Evolutionary conservation across 257 asterid genomes (phyloP).

Genomic region (Henckelia pumila): DNA sequence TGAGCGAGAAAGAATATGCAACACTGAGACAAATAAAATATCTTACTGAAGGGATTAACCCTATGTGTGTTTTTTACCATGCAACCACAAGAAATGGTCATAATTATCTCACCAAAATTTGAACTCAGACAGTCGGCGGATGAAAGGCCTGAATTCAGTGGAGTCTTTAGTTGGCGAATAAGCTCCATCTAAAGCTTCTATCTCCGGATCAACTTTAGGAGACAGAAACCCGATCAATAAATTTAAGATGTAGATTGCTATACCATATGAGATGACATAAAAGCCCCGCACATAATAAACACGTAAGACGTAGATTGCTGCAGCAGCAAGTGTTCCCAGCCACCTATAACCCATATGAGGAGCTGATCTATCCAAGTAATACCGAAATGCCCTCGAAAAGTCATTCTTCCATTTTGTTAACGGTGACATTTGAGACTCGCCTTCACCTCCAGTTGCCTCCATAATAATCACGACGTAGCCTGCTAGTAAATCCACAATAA

Average conservation of each 20-base stretch:
- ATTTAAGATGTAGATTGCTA: constrained; percentile 58
- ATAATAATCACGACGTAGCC: constrained; percentile 21
- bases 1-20: background rate
- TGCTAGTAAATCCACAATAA: constrained; percentile 16
- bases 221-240: constrained; percentile 64
- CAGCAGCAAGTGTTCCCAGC: constrained; percentile 56
- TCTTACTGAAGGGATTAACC: background rate
- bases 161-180: constrained; percentile 46
- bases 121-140: constrained; percentile 64
- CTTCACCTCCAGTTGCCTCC: constrained; percentile 43
- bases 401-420: constrained; percentile 53
- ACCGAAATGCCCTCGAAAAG: constrained; percentile 41
- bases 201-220: constrained; percentile 59
- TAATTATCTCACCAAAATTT: constrained; percentile 51
- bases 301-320: constrained; percentile 49
- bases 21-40: background rate
- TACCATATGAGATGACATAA: constrained; percentile 54
- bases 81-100: constrained; percentile 8
- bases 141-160: constrained; percentile 53
- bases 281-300: constrained; percentile 49
- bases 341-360: constrained; percentile 50
- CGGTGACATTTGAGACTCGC: constrained; percentile 31
- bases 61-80: background rate
- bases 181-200: constrained; percentile 55
- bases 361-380: constrained; percentile 52